Conservation (phyloP, 1,284 basidiomycete species). For the Ceratobasidium sp. region DNA sequence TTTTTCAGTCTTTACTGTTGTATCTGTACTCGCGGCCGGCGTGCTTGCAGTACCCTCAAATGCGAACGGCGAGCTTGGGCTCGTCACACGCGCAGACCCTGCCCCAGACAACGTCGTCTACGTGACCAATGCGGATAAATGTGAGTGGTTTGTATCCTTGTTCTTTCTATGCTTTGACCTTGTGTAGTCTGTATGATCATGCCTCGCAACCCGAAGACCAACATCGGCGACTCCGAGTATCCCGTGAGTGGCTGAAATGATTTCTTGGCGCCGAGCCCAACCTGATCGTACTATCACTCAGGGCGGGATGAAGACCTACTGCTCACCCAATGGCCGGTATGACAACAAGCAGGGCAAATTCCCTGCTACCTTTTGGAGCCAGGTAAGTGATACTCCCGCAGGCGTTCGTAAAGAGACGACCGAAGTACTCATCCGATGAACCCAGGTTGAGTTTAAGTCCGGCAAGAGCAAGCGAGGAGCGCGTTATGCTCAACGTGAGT, state of each 20-base stretch:
- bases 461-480: constrained; percentile 44
- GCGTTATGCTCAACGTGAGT: constrained; percentile 39
- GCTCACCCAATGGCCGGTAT: constrained; percentile 35
- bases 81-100: neutral
- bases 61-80: neutral
- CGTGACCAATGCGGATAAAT: constrained; percentile 17
- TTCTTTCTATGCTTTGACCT: neutral
- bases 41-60: neutral
- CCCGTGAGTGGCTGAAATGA: neutral
- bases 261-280: neutral
- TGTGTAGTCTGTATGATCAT: constrained; percentile 30
- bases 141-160: neutral
- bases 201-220: constrained; percentile 44
- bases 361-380: constrained; percentile 49
- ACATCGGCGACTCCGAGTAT: constrained; percentile 47
- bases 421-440: neutral
- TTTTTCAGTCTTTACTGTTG: neutral
- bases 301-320: too few species aligned
- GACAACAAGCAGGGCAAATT: constrained; percentile 39
- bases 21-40: neutral
- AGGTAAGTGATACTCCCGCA: constrained; percentile 2
- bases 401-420: too few species aligned
- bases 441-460: constrained; percentile 36
- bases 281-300: constrained; percentile 4
- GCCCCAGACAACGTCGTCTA: constrained; percentile 12